Conservation (phyloP, 139 green algal species). For the Nannochloris sp. region DNA sequence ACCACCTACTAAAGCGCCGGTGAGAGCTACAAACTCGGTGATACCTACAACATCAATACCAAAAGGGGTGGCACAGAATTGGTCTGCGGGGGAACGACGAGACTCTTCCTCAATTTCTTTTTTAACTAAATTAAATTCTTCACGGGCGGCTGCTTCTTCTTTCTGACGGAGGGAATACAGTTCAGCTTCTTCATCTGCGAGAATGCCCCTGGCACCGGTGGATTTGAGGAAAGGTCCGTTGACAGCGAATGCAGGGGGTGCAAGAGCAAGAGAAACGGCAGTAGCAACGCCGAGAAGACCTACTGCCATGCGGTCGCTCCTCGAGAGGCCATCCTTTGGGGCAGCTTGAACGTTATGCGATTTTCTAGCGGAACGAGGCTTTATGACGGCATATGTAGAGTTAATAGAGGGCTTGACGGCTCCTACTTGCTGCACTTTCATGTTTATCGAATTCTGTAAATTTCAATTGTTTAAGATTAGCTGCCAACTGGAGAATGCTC, state of each 20-base stretch:
- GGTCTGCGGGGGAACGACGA: slow-evolving; percentile 25
- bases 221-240: slow-evolving; percentile 21
- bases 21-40: slow-evolving; percentile 79
- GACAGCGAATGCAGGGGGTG: not conserved
- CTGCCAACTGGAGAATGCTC: no score
- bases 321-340: not conserved
- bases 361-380: not conserved
- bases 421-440: not conserved
- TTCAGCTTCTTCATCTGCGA: slow-evolving; percentile 67
- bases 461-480: no score
- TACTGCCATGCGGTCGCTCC: not conserved
- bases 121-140: slow-evolving; percentile 17
- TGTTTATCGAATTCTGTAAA: no score
- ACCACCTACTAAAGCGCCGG: slow-evolving; percentile 63
- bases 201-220: slow-evolving; percentile 41
- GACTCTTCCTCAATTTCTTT: slow-evolving; percentile 19
- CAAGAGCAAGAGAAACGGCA: slow-evolving; percentile 12
- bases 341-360: not conserved
- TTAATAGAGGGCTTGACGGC: not conserved
- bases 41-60: slow-evolving; percentile 95
- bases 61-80: slow-evolving; percentile 92
- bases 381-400: no score
- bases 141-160: slow-evolving; percentile 48
- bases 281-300: not conserved
- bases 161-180: slow-evolving; percentile 55